Base-by-base conservation (phyloP, 1,284 basidiomycete species). In the Apiotrichum montevideense region DNA sequence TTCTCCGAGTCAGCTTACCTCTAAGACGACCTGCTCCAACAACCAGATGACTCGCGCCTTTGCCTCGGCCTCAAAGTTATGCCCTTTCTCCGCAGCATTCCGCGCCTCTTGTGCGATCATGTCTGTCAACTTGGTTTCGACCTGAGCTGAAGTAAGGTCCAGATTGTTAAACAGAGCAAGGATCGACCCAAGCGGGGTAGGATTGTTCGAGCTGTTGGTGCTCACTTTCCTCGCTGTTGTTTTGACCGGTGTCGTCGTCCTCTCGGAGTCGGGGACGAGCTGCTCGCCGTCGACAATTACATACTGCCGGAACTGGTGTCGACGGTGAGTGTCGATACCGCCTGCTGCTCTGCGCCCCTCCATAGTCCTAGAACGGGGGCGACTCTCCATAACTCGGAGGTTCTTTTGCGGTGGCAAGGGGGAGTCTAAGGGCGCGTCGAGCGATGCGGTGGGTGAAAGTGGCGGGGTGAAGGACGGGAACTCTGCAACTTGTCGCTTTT, bases 261-360 rank as follows among this genome's bases (percentile, higher is more conserved):
- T 8, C 40, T 44, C 29, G 50, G 6, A 4, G n/a, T 32, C 35
- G 2, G 62, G 62, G 33, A 41, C 44, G 37, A 55, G 44, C 10
- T 42, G 59, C 15, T 44, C 49, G 10, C 63, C 63, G 44, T 64
- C 60, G 21, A 64, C 55, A 41, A 64, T 64, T 11, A 61, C 57
- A 46, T 43, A 55, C 46, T 55, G 52, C 9, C 61, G 57, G 48
- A 48, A 55, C 55, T 41, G 46, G 29, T 56, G 49, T 0, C 63
- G 48, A 37, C 13, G 7, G 34, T 11, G 34, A 11, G 7, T 7
- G 8, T 4, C 7, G 45, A 34, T 5, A 7, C 6, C 3, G 10
- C 21, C 21, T 14, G 6, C 11, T 4, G 45, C 21, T n/a, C n/a
- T 7, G 45, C 21, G 21, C 21, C 21, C 21, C 21, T 34, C 32